Conservation (phyloP, 495 filamentous ascomycete genomes). For the Halenospora varia region DNA sequence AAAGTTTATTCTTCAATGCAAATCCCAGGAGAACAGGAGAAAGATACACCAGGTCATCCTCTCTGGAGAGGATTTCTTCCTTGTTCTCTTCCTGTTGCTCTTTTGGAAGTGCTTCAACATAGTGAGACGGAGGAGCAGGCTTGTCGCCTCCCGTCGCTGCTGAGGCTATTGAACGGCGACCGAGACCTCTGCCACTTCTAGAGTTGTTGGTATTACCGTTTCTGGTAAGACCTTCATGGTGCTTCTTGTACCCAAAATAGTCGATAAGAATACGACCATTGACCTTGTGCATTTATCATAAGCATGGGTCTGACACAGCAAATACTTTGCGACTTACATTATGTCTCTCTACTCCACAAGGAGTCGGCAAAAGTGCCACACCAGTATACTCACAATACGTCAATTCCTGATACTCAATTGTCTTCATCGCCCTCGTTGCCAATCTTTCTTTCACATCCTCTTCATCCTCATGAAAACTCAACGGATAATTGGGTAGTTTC, state of each 20-base stretch:
- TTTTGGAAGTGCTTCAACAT: constrained; percentile 18
- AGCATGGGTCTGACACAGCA: neutral
- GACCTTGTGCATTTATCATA: constrained; percentile 11
- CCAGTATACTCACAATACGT: constrained; percentile 28
- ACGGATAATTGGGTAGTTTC: constrained; percentile 29
- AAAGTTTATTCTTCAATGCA: constrained; percentile 36
- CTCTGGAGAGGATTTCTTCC: constrained; percentile 10
- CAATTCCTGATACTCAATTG: constrained; percentile 32
- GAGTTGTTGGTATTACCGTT: constrained; percentile 13
- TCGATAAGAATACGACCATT: constrained; percentile 33
- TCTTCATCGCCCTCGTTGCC: constrained; percentile 22
- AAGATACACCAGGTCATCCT: constrained; percentile 32
- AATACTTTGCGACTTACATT: constrained; percentile 26
- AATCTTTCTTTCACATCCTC: constrained; percentile 20
- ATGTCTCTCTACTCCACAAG: constrained; percentile 14
- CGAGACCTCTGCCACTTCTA: no score
- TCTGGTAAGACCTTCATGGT: constrained; percentile 29
- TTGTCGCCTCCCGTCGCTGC: constrained; percentile 10
- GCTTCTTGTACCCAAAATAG: constrained; percentile 34
- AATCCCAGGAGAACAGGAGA: constrained; percentile 35
- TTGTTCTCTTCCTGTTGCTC: constrained; percentile 29
- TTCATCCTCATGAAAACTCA: constrained; percentile 25
- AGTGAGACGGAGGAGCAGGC: constrained; percentile 1
- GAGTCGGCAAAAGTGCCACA: constrained; percentile 13
- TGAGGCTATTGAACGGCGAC: no score